Evolutionary conservation across 257 asterid species (phyloP), one percentile per base, ranked within the genome.

Genomic region (Fraxinus excelsior): DNA sequence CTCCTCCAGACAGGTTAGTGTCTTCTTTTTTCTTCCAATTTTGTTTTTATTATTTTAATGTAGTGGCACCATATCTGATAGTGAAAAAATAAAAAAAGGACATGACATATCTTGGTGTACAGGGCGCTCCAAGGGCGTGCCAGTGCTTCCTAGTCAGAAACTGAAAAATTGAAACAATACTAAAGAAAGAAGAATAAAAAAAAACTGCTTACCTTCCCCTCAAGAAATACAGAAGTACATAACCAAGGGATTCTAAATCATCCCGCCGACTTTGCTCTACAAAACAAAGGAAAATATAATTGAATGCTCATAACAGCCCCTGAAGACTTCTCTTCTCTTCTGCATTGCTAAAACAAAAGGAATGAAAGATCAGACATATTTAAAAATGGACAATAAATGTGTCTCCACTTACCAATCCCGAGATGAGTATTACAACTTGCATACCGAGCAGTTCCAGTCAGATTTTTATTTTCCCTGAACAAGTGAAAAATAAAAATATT

Each of bases 391-490:
- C 7, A 12, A 11, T 7, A 75, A 71, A 51, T 28, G 21, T 53
- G 35, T 49, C 74, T 65, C 35, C 11, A 71, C 90, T 79, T 82
- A 94, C 98, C 98, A 51, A 92, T 91, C 84, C 98, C 98, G 29
- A 94, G 97, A 89, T 94, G 98, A 78, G 98, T 94, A 80, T 94
- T 94, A 84, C 97, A 92, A 82, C 98, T 94, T 76, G 98, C 98
- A 89, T 94, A 94, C 56, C 98, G 97, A 28, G 98, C 98, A 62
- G 98, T 94, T 80, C 98, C 98, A 0, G 98, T 94, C 85, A 94
- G 83, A 87, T 91, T 94, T 77, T 91, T 92, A 82, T 94, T 94
- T 91, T 94, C 98, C 90, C 97, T 94, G 88, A 60, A 80, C 46
- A 86, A 53, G 65, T 28, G 46, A 76, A 75, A 65, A 73, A 53